Conservation (phyloP, 2,329 filamentous ascomycete species). For the Aspergillus candidus region DNA sequence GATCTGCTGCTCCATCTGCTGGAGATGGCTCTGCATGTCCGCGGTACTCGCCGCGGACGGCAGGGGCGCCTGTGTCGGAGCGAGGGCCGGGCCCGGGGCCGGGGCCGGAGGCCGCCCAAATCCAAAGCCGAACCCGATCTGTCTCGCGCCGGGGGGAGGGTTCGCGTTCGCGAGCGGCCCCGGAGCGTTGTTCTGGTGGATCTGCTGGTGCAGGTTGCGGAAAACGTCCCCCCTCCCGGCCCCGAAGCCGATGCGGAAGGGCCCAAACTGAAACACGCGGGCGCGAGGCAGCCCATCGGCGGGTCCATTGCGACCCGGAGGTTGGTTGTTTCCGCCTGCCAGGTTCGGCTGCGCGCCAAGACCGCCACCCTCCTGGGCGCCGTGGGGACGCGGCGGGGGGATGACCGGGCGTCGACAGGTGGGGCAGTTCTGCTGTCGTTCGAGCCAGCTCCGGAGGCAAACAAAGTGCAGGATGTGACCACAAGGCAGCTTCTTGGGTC, state of each 20-base stretch:
- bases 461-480: conserved; percentile 92
- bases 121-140: conserved; percentile 39
- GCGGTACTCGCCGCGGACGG: conserved; percentile 17
- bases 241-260: conserved; percentile 65
- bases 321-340: conserved; percentile 33
- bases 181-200: conserved; percentile 47
- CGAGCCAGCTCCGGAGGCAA: conserved; percentile 93
- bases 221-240: conserved; percentile 56
- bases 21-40: conserved; percentile 54
- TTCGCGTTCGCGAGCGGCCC: conserved; percentile 29
- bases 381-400: conserved; percentile 33
- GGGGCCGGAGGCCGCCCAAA: conserved; percentile 30
- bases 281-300: conserved; percentile 42
- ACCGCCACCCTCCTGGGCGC: conserved; percentile 20
- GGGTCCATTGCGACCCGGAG: conserved; percentile 35
- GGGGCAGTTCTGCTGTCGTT: conserved; percentile 93
- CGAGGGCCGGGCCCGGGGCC: no score
- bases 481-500: conserved; percentile 94
- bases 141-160: conserved; percentile 26
- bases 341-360: conserved; percentile 23
- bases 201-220: conserved; percentile 60
- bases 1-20: conserved; percentile 62
- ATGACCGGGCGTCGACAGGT: conserved; percentile 84
- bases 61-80: conserved; percentile 9
- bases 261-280: conserved; percentile 66